These are phyloP conservation scores for Pseudohyphozyma bogoriensis DNA, from an alignment of 768 basidiomycete species.

Conservation along the genomic window DNA sequence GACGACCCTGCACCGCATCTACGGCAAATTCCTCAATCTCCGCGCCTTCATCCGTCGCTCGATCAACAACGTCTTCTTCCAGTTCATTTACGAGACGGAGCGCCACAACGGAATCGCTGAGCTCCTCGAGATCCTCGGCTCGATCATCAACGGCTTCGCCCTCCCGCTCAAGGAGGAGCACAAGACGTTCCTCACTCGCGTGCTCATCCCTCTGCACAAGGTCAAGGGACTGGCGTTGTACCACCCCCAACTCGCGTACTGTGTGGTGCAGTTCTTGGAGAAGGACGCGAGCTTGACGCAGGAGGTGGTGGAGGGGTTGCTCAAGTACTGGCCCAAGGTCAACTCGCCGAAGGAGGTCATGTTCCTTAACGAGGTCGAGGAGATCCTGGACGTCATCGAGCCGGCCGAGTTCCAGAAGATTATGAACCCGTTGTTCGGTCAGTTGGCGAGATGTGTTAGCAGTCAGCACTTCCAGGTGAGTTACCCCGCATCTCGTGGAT, in stretches of 20 bases:
- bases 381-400: conserved; percentile 95
- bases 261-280: conserved; percentile 96
- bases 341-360: conserved; percentile 99
- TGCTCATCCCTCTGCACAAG: conserved; percentile 91
- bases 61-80: conserved; percentile 99
- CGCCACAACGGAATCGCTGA: conserved; percentile 99
- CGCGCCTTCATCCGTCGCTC: conserved; percentile 97
- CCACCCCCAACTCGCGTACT: conserved; percentile 98
- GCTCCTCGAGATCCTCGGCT: conserved; percentile 91
- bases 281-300: conserved; percentile 87
- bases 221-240: conserved; percentile 92
- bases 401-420: conserved; percentile 94
- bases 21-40: conserved; percentile 97
- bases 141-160: conserved; percentile 99
- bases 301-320: conserved; percentile 90
- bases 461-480: conserved; percentile 89
- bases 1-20: conserved; percentile 96
- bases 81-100: conserved; percentile 97
- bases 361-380: conserved; percentile 98
- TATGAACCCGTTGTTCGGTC: conserved; percentile 80
- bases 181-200: conserved; percentile 91
- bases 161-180: conserved; percentile 97
- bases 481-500: not conserved
- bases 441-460: conserved; percentile 92
- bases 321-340: conserved; percentile 98